A percentile compares a stretch with the other conserved stretches of the same genome.
phyloP scores from a whole-genome alignment of 768 basidiomycete species.

The Trametes villosa region DNA sequence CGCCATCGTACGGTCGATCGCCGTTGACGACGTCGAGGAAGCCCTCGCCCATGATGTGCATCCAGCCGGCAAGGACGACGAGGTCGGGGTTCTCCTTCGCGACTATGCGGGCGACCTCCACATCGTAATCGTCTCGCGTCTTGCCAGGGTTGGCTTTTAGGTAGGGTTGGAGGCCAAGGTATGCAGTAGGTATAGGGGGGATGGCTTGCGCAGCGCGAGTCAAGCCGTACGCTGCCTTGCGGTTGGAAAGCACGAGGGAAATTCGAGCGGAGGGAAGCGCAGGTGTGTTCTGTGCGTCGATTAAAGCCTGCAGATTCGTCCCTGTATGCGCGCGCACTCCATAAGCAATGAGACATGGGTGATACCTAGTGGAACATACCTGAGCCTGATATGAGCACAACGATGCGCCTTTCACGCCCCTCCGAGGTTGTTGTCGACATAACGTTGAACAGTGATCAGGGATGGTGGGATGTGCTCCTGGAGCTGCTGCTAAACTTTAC shows the following conservation, averaged over 20 bases:
- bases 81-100: slow-evolving; percentile 72
- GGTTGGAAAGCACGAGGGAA: slow-evolving; percentile 86
- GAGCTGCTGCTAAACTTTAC: not conserved
- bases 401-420: slow-evolving; percentile 41
- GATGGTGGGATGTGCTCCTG: not conserved
- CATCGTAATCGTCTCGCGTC: slow-evolving; percentile 85
- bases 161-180: slow-evolving; percentile 85
- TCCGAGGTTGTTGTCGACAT: slow-evolving; percentile 16
- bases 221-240: slow-evolving; percentile 89
- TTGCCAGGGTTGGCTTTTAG: slow-evolving; percentile 72
- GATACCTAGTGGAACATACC: slow-evolving; percentile 44
- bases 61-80: slow-evolving; percentile 97
- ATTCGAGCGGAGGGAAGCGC: slow-evolving; percentile 73
- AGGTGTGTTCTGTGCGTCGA: slow-evolving; percentile 82
- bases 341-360: not conserved
- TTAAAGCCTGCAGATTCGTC: slow-evolving; percentile 94
- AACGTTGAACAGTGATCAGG: not conserved
- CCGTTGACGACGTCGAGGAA: slow-evolving; percentile 75
- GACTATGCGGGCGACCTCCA: slow-evolving; percentile 74
- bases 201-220: slow-evolving; percentile 69
- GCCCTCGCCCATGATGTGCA: slow-evolving; percentile 89
- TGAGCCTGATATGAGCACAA: slow-evolving; percentile 70
- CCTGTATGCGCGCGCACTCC: slow-evolving; percentile 52
- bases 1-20: slow-evolving; percentile 39
- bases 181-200: slow-evolving; percentile 83